These are phyloP conservation scores for Barnettozyma sp. DNA, from an alignment of 805 yeast genomes.

Conservation along the genomic window DNA sequence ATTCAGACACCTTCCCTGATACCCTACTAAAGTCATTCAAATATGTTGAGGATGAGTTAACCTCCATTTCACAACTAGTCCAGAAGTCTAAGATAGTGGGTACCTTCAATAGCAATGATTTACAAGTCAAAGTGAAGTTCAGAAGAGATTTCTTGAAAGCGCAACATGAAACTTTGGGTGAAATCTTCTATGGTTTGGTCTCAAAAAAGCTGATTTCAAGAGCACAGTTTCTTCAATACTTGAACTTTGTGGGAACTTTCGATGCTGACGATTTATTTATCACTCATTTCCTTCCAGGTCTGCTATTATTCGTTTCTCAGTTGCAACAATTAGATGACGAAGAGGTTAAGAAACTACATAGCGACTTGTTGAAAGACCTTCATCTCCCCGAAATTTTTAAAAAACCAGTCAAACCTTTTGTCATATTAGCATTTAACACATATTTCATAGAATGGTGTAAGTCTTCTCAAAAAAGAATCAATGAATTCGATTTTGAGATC, in stretches of 20 bases:
- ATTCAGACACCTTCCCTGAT: conserved; percentile 28
- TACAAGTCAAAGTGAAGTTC: conserved; percentile 44
- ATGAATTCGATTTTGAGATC: conserved; percentile 44
- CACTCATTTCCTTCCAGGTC: conserved; percentile 56
- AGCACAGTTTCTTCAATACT: conserved; percentile 32
- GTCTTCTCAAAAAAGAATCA: conserved; percentile 33
- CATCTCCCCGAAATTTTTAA: conserved; percentile 37
- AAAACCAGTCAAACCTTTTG: conserved; percentile 42
- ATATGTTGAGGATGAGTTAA: conserved; percentile 49
- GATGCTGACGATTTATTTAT: conserved; percentile 57
- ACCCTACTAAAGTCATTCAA: conserved; percentile 49
- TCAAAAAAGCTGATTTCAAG: conserved; percentile 30
- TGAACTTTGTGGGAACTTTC: conserved; percentile 41
- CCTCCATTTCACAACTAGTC: conserved; percentile 44
- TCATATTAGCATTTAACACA: conserved; percentile 47
- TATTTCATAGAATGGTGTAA: conserved; percentile 67
- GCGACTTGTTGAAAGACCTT: conserved; percentile 30
- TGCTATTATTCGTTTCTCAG: conserved; percentile 39
- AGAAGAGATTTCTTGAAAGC: conserved; percentile 55
- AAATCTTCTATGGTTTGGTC: conserved; percentile 49
- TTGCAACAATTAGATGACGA: conserved; percentile 30
- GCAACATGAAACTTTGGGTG: conserved; percentile 69
- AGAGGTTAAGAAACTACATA: conserved; percentile 34
- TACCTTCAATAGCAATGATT: conserved; percentile 35
- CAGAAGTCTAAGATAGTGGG: conserved; percentile 50